These are phyloP conservation scores for Diaporthe destruens DNA, from an alignment of 2,329 filamentous ascomycete genomes.

Conservation along the genomic window DNA sequence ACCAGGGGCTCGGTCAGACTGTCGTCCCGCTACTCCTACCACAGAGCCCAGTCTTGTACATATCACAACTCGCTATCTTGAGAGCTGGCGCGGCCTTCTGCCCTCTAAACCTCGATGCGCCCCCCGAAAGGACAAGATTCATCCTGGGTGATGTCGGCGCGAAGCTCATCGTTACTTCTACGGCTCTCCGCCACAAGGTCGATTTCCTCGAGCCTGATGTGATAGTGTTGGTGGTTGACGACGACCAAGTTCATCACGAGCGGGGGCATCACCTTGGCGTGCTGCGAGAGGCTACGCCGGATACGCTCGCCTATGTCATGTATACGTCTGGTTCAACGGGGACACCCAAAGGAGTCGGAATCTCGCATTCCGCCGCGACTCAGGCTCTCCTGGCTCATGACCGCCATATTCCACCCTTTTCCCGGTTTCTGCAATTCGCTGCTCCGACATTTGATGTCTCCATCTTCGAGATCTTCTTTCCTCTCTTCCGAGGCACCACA, in stretches of 20 bases:
- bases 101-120: constrained; percentile 83
- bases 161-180: constrained; percentile 74
- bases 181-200: constrained; percentile 58
- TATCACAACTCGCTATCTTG: constrained; percentile 81
- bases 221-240: constrained; percentile 54
- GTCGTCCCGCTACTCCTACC: constrained; percentile 83
- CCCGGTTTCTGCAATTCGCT: constrained; percentile 89
- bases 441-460: constrained; percentile 95
- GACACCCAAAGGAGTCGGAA: constrained; percentile 85
- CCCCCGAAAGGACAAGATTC: constrained; percentile 81
- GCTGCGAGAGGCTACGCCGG: constrained; percentile 44
- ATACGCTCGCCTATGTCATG: constrained; percentile 84
- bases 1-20: constrained; percentile 49
- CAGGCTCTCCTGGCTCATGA: constrained; percentile 88
- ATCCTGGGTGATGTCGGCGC: constrained; percentile 84
- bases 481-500: constrained; percentile 79
- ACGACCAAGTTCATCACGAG: background rate
- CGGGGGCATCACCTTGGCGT: background rate
- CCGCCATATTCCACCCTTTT: constrained; percentile 79
- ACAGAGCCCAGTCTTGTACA: constrained; percentile 82
- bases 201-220: constrained; percentile 49
- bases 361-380: constrained; percentile 84
- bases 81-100: constrained; percentile 90
- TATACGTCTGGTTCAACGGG: constrained; percentile 95
- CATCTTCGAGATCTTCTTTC: constrained; percentile 95